Conservation (phyloP, 495 filamentous ascomycete genomes). For the Penicillium paradoxum region DNA sequence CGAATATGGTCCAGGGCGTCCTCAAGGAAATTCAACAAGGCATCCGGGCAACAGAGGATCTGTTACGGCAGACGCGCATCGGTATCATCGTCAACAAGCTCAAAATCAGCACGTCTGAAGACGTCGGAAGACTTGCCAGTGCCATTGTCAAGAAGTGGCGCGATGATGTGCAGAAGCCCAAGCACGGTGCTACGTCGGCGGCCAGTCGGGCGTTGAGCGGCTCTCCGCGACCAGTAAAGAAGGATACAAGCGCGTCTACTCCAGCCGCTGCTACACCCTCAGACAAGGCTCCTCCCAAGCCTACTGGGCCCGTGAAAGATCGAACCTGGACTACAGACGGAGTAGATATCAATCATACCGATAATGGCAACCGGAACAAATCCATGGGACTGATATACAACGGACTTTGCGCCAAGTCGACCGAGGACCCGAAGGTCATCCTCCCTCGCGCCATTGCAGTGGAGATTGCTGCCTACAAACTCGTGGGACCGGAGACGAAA, state of each 20-base stretch:
- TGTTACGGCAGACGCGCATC: slow-evolving; percentile 78
- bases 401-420: slow-evolving; percentile 43
- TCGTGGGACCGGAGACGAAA: slow-evolving; percentile 61
- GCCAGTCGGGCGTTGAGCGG: slow-evolving; percentile 38
- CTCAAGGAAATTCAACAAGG: slow-evolving; percentile 73
- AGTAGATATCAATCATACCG: slow-evolving; percentile 64
- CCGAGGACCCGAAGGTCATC: slow-evolving; percentile 48
- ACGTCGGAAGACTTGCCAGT: slow-evolving; percentile 65
- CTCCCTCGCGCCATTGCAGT: slow-evolving; percentile 64
- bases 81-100: slow-evolving; percentile 84
- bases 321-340: slow-evolving; percentile 75
- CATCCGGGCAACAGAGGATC: slow-evolving; percentile 78
- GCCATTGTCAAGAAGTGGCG: slow-evolving; percentile 89
- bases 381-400: slow-evolving; percentile 92
- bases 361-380: slow-evolving; percentile 57
- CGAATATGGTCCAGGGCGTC: slow-evolving; percentile 43
- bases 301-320: slow-evolving; percentile 69
- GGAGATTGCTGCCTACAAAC: slow-evolving; percentile 65
- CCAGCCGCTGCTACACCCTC: slow-evolving; percentile 38
- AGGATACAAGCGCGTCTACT: slow-evolving; percentile 35
- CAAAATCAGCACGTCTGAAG: slow-evolving; percentile 66
- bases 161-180: slow-evolving; percentile 69
- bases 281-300: slow-evolving; percentile 46
- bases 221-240: slow-evolving; percentile 36
- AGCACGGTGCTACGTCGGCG: slow-evolving; percentile 48